A percentile compares a stretch with the other conserved stretches of the same genome.
Conservation (phyloP, 2,329 filamentous ascomycete species). For the Stachybotrys echinatus region DNA sequence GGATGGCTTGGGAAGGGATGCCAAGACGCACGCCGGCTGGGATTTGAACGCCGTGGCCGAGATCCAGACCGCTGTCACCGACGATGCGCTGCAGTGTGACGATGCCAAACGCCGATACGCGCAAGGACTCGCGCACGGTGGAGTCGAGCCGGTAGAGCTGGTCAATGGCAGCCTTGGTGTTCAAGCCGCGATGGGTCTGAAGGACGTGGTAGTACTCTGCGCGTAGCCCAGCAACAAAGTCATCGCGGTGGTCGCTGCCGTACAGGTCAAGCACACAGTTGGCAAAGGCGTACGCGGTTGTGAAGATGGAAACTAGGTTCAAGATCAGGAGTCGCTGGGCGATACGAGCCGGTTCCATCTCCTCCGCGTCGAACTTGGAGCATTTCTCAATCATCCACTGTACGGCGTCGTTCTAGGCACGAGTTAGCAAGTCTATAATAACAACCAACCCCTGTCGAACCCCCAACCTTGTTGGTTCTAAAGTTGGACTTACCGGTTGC, state of each 20-base stretch:
- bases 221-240: not conserved
- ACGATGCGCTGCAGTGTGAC: not conserved
- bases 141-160: not conserved
- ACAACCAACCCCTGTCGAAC: too few species aligned
- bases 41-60: slow-evolving; percentile 20
- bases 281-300: not conserved
- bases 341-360: not conserved
- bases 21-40: slow-evolving; percentile 17
- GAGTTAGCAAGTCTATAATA: not conserved
- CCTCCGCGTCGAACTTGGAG: not conserved
- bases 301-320: not conserved
- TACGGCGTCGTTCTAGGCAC: not conserved
- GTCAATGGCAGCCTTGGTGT: not conserved
- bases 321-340: not conserved
- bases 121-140: not conserved
- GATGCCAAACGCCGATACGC: not conserved
- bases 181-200: not conserved
- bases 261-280: not conserved
- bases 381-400: not conserved
- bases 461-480: too few species aligned
- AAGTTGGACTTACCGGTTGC: not conserved
- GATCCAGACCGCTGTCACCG: not conserved
- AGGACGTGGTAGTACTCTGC: not conserved
- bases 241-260: not conserved
- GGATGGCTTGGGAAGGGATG: slow-evolving; percentile 1